Evolutionary conservation across 305 asterid species (phyloP).

Genomic region (Solanum hybrid): DNA sequence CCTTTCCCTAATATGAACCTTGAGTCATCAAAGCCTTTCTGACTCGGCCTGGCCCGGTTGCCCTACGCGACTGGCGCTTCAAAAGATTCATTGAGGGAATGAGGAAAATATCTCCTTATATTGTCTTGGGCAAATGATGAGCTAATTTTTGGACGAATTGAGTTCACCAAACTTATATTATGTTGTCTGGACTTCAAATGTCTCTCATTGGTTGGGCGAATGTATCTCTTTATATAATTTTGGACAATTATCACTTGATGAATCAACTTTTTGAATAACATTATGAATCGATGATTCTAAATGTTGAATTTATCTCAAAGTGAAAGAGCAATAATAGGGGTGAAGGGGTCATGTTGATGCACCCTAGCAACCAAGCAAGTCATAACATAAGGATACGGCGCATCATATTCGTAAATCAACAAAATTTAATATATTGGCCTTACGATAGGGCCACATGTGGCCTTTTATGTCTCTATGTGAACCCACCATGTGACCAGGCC

Average conservation of each 20-base stretch:
- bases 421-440: background rate
- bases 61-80: no score
- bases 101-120: background rate
- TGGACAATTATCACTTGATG: background rate
- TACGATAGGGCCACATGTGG: conserved; percentile 25
- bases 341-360: conserved; percentile 26
- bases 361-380: conserved; percentile 52
- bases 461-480: conserved; percentile 13
- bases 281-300: background rate
- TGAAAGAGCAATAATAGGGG: conserved; percentile 6
- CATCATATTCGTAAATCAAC: background rate
- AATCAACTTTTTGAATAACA: background rate
- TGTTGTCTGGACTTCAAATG: background rate
- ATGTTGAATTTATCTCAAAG: background rate
- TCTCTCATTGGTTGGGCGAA: background rate
- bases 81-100: background rate
- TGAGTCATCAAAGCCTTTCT: no score
- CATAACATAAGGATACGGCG: conserved; percentile 14
- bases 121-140: background rate
- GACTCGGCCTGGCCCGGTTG: background rate
- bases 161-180: background rate
- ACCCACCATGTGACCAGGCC: conserved; percentile 44
- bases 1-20: no score
- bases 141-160: background rate
- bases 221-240: background rate